Conservation (phyloP, 1,139 yeast genomes). For the Saccharomyces hybrid region DNA sequence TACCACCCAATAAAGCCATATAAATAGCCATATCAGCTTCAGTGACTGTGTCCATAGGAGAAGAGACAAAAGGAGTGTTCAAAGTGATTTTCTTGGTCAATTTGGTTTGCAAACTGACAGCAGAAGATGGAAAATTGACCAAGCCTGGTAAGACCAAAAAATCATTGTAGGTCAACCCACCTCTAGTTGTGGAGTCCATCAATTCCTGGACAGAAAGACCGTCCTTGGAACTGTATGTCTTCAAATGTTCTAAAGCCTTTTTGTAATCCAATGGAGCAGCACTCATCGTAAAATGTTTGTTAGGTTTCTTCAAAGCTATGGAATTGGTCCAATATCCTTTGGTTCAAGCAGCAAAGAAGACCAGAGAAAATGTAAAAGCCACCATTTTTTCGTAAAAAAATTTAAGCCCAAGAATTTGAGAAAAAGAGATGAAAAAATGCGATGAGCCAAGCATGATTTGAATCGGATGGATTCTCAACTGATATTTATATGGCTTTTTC, state of each 20-base stretch:
- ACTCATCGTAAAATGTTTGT: slow-evolving; percentile 6
- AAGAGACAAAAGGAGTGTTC: slow-evolving; percentile 91
- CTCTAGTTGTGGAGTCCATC: slow-evolving; percentile 84
- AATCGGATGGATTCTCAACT: not conserved
- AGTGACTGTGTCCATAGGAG: slow-evolving; percentile 99
- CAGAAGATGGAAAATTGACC: slow-evolving; percentile 77
- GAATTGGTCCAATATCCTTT: slow-evolving; percentile 9
- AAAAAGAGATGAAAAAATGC: not conserved
- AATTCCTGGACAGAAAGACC: slow-evolving; percentile 79
- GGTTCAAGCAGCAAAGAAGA: not conserved
- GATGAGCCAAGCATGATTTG: not conserved
- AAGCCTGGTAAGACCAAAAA: slow-evolving; percentile 92
- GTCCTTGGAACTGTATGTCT: slow-evolving; percentile 62
- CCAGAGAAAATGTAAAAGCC: slow-evolving; percentile 9
- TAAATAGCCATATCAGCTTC: slow-evolving; percentile 96
- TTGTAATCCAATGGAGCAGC: slow-evolving; percentile 41
- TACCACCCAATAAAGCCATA: slow-evolving; percentile 98
- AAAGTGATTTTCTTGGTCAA: slow-evolving; percentile 86
- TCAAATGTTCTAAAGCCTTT: slow-evolving; percentile 61
- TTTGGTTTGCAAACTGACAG: slow-evolving; percentile 71
- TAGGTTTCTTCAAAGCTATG: slow-evolving; percentile 1
- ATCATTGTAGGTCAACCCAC: slow-evolving; percentile 97
- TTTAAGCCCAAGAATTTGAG: slow-evolving; percentile 14
- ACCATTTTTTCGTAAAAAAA: slow-evolving; percentile 11
- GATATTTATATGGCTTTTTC: not conserved